These are phyloP conservation scores for Salisapilia sapeloensis DNA, from an alignment of 352 stramenopile genomes.

Conservation along the genomic window DNA sequence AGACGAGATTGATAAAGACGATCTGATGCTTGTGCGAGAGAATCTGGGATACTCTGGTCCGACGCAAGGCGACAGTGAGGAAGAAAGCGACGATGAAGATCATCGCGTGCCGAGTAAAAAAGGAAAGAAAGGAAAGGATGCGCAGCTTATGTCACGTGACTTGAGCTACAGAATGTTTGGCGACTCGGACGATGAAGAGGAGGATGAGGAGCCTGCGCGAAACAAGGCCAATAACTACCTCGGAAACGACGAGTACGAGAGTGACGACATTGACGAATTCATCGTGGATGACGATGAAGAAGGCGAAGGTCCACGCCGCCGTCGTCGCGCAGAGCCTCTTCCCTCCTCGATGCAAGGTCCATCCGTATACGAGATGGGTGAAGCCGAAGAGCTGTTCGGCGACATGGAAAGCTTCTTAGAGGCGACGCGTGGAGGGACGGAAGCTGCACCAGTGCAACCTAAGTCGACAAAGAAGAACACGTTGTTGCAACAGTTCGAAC, in stretches of 20 bases:
- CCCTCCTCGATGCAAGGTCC: conserved; percentile 66
- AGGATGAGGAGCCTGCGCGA: conserved; percentile 41
- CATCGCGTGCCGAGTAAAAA: conserved; percentile 42
- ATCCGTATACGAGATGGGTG: conserved; percentile 81
- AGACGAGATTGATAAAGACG: conserved; percentile 77
- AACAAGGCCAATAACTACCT: conserved; percentile 61
- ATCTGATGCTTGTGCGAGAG: conserved; percentile 78
- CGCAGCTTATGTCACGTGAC: conserved; percentile 71
- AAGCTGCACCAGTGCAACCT: conserved; percentile 4
- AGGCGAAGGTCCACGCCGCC: conserved; percentile 51
- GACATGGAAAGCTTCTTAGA: conserved; percentile 83
- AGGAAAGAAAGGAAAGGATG: conserved; percentile 49
- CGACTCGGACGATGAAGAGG: conserved; percentile 79
- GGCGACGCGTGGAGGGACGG: conserved; percentile 29
- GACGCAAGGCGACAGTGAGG: conserved; percentile 50
- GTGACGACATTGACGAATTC: conserved; percentile 81
- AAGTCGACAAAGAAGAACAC: conserved; percentile 77
- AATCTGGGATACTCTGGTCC: conserved; percentile 77
- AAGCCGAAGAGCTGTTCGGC: conserved; percentile 80
- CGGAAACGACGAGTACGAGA: conserved; percentile 79
- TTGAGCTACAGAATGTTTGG: conserved; percentile 81
- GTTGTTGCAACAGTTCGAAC: conserved; percentile 78
- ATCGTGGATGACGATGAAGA: conserved; percentile 84
- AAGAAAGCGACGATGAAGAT: conserved; percentile 29
- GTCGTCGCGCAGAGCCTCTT: conserved; percentile 55